Evolutionary conservation across 139 green algal genomes (phyloP), one percentile per base, ranked within the genome.

Genomic region (Ettlia oleoabundans): DNA sequence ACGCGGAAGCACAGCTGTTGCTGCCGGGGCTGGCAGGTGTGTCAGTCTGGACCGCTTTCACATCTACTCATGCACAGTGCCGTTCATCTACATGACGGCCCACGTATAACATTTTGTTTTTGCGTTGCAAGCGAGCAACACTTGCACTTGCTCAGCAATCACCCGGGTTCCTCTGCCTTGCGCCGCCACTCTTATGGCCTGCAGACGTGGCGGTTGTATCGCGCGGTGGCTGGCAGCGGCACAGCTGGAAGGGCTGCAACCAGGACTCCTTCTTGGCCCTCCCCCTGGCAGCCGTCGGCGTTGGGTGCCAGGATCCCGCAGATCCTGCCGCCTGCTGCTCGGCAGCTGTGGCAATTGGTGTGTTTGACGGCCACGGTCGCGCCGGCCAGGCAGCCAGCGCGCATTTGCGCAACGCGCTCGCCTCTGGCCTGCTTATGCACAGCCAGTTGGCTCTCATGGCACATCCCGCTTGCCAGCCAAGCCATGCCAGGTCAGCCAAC

Each of bases 311-410:
- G 43, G 70, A 30, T 32, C 32, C 38, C 70, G 18, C n/a, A n/a
- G 21, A 18, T 5, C 33, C 43, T 2, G 33, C 18, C 70, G n/a
- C 70, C 42, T 77, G 70, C 51, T 79, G 72, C 72, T 19, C 72
- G 33, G 7, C 81, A 21, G 61, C 78, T 9, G 62, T 83, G 2
- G 61, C 58, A 42, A 52, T 90, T 9, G 86, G 86, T 4, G 86
- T 90, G 13, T 90, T 87, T 77, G 86, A 90, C 73, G 86, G 86
- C 9, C 86, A 90, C 42, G 86, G 86, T 28, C 41, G 47, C 6
- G 51, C 35, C 35, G 86, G 86, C 4, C 47, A 64, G 28, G 69
- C 64, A 28, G 84, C 81, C 32, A 28, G 53, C 8, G 21, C 58
- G 15, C 30, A 64, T 33, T 77, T 84, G 53, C 76, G 86, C n/a